Conservation (phyloP, 495 filamentous ascomycete genomes). For the Neurospora intermedia region DNA sequence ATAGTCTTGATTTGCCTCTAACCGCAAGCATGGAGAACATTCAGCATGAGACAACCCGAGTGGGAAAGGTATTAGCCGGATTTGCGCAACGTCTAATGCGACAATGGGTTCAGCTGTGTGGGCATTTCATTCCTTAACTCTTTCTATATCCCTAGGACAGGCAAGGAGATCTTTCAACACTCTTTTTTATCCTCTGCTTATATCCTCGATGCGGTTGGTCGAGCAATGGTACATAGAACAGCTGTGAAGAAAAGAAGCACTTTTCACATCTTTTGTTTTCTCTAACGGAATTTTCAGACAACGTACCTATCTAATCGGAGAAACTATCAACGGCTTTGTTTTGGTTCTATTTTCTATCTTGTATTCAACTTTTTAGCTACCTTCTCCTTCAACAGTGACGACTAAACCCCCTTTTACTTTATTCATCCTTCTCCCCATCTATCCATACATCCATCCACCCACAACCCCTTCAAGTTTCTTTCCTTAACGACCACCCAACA, state of each 20-base stretch:
- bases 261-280: not conserved
- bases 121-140: not conserved
- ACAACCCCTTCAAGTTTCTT: not conserved
- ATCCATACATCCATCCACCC: not conserved
- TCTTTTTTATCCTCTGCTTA: not conserved
- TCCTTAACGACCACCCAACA: conserved; percentile 14
- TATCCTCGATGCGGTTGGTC: not conserved
- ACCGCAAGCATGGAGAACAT: not conserved
- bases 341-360: not conserved
- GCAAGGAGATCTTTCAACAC: not conserved
- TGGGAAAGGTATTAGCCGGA: not conserved
- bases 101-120: not conserved
- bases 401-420: not conserved
- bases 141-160: not conserved
- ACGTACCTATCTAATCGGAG: not conserved
- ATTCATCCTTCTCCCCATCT: not conserved
- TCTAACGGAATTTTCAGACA: not conserved
- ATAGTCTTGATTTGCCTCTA: not conserved
- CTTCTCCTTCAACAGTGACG: not conserved
- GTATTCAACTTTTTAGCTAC: not conserved
- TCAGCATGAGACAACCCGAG: not conserved
- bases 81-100: not conserved
- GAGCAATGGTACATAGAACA: not conserved
- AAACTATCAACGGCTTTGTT: not conserved
- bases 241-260: not conserved